Evolutionary conservation across 371 early-diverging fungal genomes (phyloP).

Genomic region (Batkoa obscura): DNA sequence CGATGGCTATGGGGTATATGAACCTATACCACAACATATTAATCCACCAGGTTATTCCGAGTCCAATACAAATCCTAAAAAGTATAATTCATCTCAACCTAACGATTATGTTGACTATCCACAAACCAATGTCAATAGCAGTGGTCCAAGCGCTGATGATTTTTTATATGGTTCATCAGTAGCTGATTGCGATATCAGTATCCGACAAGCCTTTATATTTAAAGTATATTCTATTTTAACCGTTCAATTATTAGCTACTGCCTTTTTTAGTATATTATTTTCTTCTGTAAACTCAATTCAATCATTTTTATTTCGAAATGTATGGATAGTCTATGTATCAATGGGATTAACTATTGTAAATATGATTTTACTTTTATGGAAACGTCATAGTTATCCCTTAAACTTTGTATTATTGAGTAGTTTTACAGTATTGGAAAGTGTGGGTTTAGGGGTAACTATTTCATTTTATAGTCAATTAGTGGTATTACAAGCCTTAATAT

Average conservation of each 20-base stretch:
- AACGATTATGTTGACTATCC: too few species aligned
- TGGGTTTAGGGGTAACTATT: constrained; percentile 36
- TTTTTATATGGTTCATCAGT: constrained; percentile 32
- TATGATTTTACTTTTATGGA: constrained; percentile 34
- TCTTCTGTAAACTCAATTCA: constrained; percentile 22
- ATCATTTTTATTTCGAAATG: constrained; percentile 10
- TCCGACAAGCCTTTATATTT: constrained; percentile 47
- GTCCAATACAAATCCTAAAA: too few species aligned
- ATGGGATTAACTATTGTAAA: constrained; percentile 20
- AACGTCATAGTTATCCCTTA: constrained; percentile 36
- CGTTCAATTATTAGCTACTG: constrained; percentile 35
- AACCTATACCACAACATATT: too few species aligned
- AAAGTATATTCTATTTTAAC: constrained; percentile 62
- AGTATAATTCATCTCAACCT: too few species aligned
- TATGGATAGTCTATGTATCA: too few species aligned
- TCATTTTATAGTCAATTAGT: constrained; percentile 26
- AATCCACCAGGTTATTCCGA: too few species aligned
- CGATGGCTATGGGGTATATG: too few species aligned
- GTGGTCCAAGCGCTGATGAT: constrained; percentile 16
- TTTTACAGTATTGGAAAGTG: constrained; percentile 49
- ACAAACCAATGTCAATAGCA: too few species aligned
- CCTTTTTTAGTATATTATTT: constrained; percentile 30
- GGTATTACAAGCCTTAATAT: constrained; percentile 51
- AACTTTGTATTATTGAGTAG: constrained; percentile 34
- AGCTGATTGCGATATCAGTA: constrained; percentile 27